Conservation (phyloP, 2,329 filamentous ascomycete genomes). For the Tricladium varicosporioides region DNA sequence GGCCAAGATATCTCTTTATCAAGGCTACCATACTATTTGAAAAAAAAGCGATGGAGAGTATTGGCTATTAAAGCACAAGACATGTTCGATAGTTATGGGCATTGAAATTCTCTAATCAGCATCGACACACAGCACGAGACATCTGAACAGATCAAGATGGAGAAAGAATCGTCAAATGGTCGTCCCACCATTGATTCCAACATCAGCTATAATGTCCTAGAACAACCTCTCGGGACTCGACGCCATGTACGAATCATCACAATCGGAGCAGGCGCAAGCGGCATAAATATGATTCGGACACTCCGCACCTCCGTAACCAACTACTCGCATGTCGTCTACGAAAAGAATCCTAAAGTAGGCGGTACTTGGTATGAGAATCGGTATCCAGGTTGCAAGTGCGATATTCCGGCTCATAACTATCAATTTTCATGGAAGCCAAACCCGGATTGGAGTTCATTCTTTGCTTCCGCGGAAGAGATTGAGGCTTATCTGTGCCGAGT, state of each 20-base stretch:
- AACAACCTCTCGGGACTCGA: constrained; percentile 16
- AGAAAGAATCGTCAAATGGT: too few species aligned
- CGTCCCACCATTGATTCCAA: too few species aligned
- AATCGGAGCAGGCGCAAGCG: constrained; percentile 48
- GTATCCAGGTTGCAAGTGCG: constrained; percentile 24
- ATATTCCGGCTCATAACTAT: constrained; percentile 18
- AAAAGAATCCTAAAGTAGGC: constrained; percentile 4
- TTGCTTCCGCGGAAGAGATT: constrained; percentile 17
- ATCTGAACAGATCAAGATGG: too few species aligned
- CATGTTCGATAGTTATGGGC: too few species aligned
- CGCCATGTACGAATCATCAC: constrained; percentile 34
- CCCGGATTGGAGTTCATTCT: constrained; percentile 18
- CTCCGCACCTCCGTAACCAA: constrained; percentile 40
- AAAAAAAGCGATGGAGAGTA: too few species aligned
- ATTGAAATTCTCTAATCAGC: too few species aligned
- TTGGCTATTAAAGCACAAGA: too few species aligned
- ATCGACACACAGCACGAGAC: too few species aligned
- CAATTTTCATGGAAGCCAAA: constrained; percentile 13
- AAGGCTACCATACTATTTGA: too few species aligned
- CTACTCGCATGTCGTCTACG: constrained; percentile 48
- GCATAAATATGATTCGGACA: constrained; percentile 46
- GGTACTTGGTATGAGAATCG: constrained; percentile 15
- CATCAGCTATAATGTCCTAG: not conserved
- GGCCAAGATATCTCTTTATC: too few species aligned
- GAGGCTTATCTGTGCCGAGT: constrained; percentile 14